phyloP scores from a whole-genome alignment of 1,284 basidiomycete species.

The Gomphus sp. region DNA sequence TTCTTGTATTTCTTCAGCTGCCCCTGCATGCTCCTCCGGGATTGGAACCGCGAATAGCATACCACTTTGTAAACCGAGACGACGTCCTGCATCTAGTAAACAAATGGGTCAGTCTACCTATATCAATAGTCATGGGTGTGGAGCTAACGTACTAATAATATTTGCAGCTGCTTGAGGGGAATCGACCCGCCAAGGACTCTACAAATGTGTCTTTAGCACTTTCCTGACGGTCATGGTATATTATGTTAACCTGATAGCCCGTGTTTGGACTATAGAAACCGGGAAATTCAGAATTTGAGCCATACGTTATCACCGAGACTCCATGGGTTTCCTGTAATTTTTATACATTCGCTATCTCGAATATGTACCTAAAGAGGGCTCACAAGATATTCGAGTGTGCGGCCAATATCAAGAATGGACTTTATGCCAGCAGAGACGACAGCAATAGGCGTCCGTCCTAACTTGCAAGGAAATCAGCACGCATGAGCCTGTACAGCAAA shows the following conservation, averaged over 20 bases:
- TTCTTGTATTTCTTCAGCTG: slow-evolving; percentile 65
- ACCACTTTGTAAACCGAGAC: slow-evolving; percentile 61
- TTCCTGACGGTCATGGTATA: slow-evolving; percentile 11
- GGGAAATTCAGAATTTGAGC: slow-evolving; percentile 74
- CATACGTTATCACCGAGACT: slow-evolving; percentile 84
- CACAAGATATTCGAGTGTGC: slow-evolving; percentile 91
- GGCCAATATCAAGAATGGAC: slow-evolving; percentile 91
- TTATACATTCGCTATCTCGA: not conserved
- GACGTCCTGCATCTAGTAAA: slow-evolving; percentile 46
- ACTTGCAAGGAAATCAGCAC: slow-evolving; percentile 58
- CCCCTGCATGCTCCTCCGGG: slow-evolving; percentile 62
- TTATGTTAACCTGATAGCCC: slow-evolving; percentile 60
- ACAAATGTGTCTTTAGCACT: not conserved
- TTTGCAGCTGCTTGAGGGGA: slow-evolving; percentile 14
- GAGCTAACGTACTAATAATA: slow-evolving; percentile 10
- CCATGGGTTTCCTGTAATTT: slow-evolving; percentile 82
- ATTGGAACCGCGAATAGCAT: slow-evolving; percentile 88
- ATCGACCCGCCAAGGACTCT: slow-evolving; percentile 25
- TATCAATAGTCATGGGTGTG: not conserved
- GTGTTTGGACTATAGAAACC: slow-evolving; percentile 88
- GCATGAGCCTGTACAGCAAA: slow-evolving; percentile 68
- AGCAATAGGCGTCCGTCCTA: slow-evolving; percentile 78
- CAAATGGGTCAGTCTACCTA: not conserved
- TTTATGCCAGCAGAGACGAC: slow-evolving; percentile 94
- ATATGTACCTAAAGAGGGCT: slow-evolving; percentile 14